phyloP scores from a whole-genome alignment of 2,329 filamentous ascomycete genomes.

The Zymoseptoria ardabiliae region DNA sequence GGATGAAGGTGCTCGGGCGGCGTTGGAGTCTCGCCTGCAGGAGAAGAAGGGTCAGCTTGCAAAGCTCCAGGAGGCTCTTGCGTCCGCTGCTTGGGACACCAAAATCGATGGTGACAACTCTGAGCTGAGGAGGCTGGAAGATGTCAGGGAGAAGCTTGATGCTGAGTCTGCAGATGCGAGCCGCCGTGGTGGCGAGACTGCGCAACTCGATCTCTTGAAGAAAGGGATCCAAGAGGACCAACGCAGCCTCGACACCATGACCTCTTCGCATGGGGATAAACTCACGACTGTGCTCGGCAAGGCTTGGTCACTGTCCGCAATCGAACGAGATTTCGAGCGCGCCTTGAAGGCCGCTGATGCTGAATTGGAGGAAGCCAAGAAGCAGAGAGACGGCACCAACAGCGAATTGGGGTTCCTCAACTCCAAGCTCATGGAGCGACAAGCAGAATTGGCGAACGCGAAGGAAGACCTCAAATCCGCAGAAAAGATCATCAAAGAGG shows the following conservation, averaged over 20 bases:
- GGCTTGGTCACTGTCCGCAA: slow-evolving; percentile 60
- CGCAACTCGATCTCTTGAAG: slow-evolving; percentile 73
- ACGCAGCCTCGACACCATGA: slow-evolving; percentile 69
- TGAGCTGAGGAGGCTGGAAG: slow-evolving; percentile 62
- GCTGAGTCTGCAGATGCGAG: slow-evolving; percentile 79
- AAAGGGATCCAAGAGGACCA: slow-evolving; percentile 70
- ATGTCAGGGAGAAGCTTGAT: slow-evolving; percentile 62
- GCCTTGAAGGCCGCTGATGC: slow-evolving; percentile 52
- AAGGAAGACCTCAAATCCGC: slow-evolving; percentile 49
- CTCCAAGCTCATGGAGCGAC: slow-evolving; percentile 59
- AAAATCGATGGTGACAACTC: slow-evolving; percentile 60
- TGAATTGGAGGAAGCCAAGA: slow-evolving; percentile 57
- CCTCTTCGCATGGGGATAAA: slow-evolving; percentile 63
- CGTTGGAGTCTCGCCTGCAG: slow-evolving; percentile 65
- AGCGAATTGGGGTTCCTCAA: slow-evolving; percentile 71
- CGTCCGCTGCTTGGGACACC: slow-evolving; percentile 59
- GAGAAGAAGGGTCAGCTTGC: slow-evolving; percentile 60
- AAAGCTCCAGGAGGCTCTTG: slow-evolving; percentile 56
- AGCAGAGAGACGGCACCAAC: slow-evolving; percentile 60
- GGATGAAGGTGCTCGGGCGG: slow-evolving; percentile 76
- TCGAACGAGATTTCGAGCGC: slow-evolving; percentile 65
- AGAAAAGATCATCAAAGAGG: slow-evolving; percentile 47
- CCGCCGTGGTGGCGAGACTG: slow-evolving; percentile 70
- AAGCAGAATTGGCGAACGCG: slow-evolving; percentile 58
- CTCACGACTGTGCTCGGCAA: slow-evolving; percentile 57